Base-by-base conservation (phyloP, 768 basidiomycete species). In the Amanita subjunquillea region DNA sequence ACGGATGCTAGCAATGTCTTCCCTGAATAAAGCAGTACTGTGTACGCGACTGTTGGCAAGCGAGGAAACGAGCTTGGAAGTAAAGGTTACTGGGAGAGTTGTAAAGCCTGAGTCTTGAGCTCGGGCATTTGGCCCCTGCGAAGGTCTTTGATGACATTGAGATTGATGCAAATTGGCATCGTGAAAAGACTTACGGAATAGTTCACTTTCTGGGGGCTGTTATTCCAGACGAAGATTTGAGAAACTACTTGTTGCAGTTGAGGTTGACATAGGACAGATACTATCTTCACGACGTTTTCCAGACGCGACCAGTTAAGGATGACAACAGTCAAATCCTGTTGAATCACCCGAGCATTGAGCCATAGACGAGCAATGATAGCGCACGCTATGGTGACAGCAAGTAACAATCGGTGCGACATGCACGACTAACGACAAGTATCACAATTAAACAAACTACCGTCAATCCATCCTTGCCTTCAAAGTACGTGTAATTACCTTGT, bases 401-500 rank as follows among this genome's bases (percentile, higher is more conserved):
- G 20, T 13, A 23, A 20, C n/a, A 20, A 27, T 49, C 4, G 36
- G 38, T 8, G 48, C 22, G 38, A 49, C 48, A 49, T 48, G 34
- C 47, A 20, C 7, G 15, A 7, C 22, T 37, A 17, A 9, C 22
- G 9, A 50, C 17, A 7, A 44, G 36, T 37, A 51, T 37, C 37
- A 51, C 50, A 51, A 43, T 20, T 25, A 25, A 34, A 36, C 42
- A 44, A 40, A 50, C 30, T 44, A 22, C 51, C 25, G 54, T 73
- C 71, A 97, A 67, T 97, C 94, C 91, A 95, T 93, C 63, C 94
- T 80, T 40, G 81, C 84, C 68, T 91, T 91, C 66, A 97, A 69
- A 55, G 85, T 90, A 59, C 94, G 85, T 36, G 90, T 91, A 59
- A 91, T 79, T 34, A 87, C 75, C 56, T 74, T 76, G 63, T 87